Evolutionary conservation across 2,329 filamentous ascomycete species (phyloP), one percentile per base, ranked within the genome.

Genomic region (Atkinsonella hypoxylon): DNA sequence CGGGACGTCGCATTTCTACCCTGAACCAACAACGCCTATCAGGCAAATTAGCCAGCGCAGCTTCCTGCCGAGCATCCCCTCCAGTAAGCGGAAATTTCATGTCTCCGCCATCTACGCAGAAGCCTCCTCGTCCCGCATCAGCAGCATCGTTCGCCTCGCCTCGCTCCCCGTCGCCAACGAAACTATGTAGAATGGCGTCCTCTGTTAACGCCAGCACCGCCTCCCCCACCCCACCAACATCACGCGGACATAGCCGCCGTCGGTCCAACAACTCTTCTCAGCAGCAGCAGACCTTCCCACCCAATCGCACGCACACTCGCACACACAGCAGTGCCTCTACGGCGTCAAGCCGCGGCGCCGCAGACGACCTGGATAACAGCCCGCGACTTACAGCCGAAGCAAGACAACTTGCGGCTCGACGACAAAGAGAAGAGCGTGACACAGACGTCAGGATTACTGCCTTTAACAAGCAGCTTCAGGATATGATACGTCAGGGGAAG

Each of bases 401-500:
- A 7, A 83, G 84, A 61, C 77, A 79, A 43, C 79, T 90, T 51
- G 82, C 88, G 6, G 82, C 82, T n/a, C 78, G 81, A 61, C 79
- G 84, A 56, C 74, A 82, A 22, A 79, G 80, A 47, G 85, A 87
- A 52, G 89, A 95, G 59, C 75, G 82, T 44, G 83, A 90, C 58
- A 79, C 87, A 8, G 89, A 97, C 58, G 80, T 83, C 42, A 82
- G 85, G 48, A 85, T 97, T 58, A 82, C 81, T 46, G 79, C 84
- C 26, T 82, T 97, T 67, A 94, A 93, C 62, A 76, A 80, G 45
- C 81, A 86, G 58, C 71, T 97, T 45, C 80, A 86, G 61, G 85
- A 83, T 34, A 89, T 98, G 85, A 94, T 98, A 50, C 77, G 83
- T 2, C 85, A 97, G 66, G 93, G 90, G 0, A 85, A 85, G 58